Base-by-base conservation (phyloP, 2,329 filamentous ascomycete genomes). In the Emergomyces pasteurianus region DNA sequence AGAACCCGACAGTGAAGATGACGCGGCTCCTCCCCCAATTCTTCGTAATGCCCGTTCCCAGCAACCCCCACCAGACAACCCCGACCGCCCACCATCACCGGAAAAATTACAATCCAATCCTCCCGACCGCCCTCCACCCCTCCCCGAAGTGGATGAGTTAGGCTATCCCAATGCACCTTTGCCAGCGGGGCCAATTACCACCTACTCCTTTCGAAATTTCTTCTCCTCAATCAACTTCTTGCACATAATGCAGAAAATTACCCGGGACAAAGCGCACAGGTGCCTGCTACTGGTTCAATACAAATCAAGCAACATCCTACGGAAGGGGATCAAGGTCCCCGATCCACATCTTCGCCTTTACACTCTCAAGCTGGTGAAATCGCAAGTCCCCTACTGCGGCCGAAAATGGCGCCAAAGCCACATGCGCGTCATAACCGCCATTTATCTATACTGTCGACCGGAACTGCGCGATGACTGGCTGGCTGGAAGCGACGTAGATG, bases 391-490 rank as follows among this genome's bases (percentile, higher is more conserved):
- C 0, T 99, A 96, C 79, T 97, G 92, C 74, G 92, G 94, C 26
- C 87, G 94, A 50, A 99, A 99, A 77, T 99, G 94, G 94, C 86
- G 94, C 16, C 94, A 97, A 77, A 86, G 86, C 67, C 97, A 99
- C 74, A 99, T 99, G 94, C 89, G 92, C 60, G 92, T 97, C 70
- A 99, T 99, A 71, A 99, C 94, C 0, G 91, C 92, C 3, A 90
- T 99, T 1, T 99, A 96, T 74, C 80, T 99, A 56, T 90, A 96
- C 75, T 96, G 92, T 70, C 83, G 91, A 8, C 92, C 92, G 0
- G 92, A 97, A 73, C 80, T 99, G 53, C 83, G 92, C 36, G 94
- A 99, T 70, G 94, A 96, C 75, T 97, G 94, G 92, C 81, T 97
- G 0, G 74, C 89, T 0, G 92, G 92, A 5, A 88, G 87, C 63